Conservation (phyloP, 305 asterid species). For the Salvia sclarea region DNA sequence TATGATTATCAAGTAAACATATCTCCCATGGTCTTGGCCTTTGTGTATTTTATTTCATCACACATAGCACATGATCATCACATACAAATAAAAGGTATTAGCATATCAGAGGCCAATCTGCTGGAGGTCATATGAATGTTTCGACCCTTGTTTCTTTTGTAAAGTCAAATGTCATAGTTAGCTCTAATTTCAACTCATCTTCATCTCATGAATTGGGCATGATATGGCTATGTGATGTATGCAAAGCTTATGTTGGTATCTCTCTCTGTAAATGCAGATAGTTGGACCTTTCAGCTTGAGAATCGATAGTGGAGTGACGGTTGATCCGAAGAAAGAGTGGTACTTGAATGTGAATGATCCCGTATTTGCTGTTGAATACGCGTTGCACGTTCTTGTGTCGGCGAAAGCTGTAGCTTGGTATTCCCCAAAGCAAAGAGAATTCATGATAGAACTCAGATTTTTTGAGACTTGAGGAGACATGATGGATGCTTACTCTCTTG, state of each 20-base stretch:
- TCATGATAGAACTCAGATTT: constrained; percentile 81
- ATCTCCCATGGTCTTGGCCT: too few species aligned
- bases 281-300: constrained; percentile 85
- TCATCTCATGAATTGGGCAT: neutral
- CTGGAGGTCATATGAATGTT: neutral
- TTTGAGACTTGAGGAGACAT: constrained; percentile 44
- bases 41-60: neutral
- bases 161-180: neutral
- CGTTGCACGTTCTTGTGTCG: constrained; percentile 76
- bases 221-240: neutral
- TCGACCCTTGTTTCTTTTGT: neutral
- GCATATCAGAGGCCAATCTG: neutral
- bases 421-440: constrained; percentile 69
- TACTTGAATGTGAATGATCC: constrained; percentile 53
- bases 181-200: neutral
- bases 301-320: constrained; percentile 57
- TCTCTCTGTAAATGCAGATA: constrained; percentile 46
- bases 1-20: neutral
- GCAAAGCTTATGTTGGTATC: neutral
- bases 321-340: constrained; percentile 52
- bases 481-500: neutral
- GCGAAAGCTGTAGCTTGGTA: constrained; percentile 94
- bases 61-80: neutral
- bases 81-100: neutral
- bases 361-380: constrained; percentile 67